These are phyloP conservation scores for Paratinospora sagittata DNA, from an alignment of 164 flowering plant species.

Conservation along the genomic window DNA sequence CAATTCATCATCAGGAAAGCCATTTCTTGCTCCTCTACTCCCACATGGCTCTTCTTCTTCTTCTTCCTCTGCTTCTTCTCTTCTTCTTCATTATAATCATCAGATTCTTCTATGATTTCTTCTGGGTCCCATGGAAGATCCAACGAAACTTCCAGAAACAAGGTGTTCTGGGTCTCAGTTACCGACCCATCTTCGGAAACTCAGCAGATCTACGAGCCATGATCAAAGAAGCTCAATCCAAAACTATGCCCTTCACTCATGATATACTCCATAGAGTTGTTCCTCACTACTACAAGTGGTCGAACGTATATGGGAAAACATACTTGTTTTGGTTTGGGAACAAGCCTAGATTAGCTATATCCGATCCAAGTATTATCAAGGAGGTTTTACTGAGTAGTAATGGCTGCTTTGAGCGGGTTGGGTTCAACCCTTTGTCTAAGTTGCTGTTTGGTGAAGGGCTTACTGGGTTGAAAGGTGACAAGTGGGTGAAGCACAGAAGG, in stretches of 20 bases:
- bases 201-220: slow-evolving; percentile 21
- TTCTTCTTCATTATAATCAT: slow-evolving; percentile 1
- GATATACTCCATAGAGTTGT: slow-evolving; percentile 28
- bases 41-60: slow-evolving; percentile 11
- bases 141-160: slow-evolving; percentile 36
- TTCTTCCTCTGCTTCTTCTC: neutral
- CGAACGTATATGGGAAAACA: slow-evolving; percentile 45
- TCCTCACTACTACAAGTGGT: slow-evolving; percentile 56
- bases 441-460: slow-evolving; percentile 52
- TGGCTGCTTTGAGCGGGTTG: slow-evolving; percentile 29
- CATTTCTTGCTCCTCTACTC: neutral
- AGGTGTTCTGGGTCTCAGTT: slow-evolving; percentile 38
- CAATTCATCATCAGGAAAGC: no score
- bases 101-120: slow-evolving; percentile 10
- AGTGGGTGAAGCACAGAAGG: slow-evolving; percentile 58
- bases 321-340: slow-evolving; percentile 68
- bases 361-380: slow-evolving; percentile 56
- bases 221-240: slow-evolving; percentile 18
- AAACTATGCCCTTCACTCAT: slow-evolving; percentile 19
- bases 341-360: slow-evolving; percentile 40
- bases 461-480: slow-evolving; percentile 42
- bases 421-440: slow-evolving; percentile 37
- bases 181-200: slow-evolving; percentile 37
- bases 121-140: slow-evolving; percentile 39
- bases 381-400: slow-evolving; percentile 37